Base-by-base conservation (phyloP, 2,329 filamentous ascomycete genomes). In the Aspergillus chevalieri region DNA sequence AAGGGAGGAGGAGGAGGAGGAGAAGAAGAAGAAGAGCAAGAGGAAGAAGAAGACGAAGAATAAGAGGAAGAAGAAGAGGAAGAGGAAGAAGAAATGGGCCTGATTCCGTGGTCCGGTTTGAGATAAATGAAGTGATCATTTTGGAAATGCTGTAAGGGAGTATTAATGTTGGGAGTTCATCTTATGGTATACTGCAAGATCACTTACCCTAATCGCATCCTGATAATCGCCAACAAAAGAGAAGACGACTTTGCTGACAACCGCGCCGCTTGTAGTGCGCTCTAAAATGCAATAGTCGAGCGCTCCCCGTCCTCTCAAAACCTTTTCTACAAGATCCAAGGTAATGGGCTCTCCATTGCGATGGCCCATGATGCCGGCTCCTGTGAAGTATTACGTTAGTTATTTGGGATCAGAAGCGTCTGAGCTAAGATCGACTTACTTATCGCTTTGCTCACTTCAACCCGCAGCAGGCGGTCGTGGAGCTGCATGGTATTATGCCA, bases 161-260 rank as follows among this genome's bases (percentile, higher is more conserved):
- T 12, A 10, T 30, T 30, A 30, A 10, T 30, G 10, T 30, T 12
- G 9, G 1, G 24, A 38, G n/a, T 38, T 38, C 34, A 48, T 22
- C 15, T 46, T 48, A 47, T 46, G 47, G 46, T 44, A 53, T 28
- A 19, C 14, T 21, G 24, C 38, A 39, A 38, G n/a, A 26, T 21
- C 6, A 50, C 48, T 34, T 53, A 61, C 65, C 50, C 54, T 61
- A 44, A 62, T 54, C 0, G 58, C 57, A 47, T 62, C 59, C 28
- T 48, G 48, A 36, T 48, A 62, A 24, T 62, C 59, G 24, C 56
- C 59, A 7, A 62, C 54, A 39, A 53, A 62, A 47, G 58, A 55
- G 47, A 62, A 62, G 3, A 54, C 59, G 17, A 59, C 58, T 28
- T 47, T 59, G 36, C 50, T 49, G 9, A 61, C 48, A 8, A 24